Evolutionary conservation across 2,329 filamentous ascomycete species (phyloP).

Genomic region (Pezicula neosporulosa): DNA sequence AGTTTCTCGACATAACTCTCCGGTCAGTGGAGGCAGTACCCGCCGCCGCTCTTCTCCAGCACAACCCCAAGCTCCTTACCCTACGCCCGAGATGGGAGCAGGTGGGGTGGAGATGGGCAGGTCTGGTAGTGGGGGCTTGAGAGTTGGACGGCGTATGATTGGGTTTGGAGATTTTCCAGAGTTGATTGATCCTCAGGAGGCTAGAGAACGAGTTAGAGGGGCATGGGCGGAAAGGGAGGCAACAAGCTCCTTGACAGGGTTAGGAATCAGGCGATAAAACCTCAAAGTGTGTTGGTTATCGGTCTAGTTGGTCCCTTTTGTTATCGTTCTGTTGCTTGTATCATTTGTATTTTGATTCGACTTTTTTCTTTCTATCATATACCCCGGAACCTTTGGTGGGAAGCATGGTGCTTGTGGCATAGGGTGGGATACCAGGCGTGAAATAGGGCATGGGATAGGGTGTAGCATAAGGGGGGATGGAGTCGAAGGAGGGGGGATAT

Average conservation of each 20-base stretch:
- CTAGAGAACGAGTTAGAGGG: constrained; percentile 3
- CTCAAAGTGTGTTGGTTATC: neutral
- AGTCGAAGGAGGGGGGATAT: too few species aligned
- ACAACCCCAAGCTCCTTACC: constrained; percentile 2
- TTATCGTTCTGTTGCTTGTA: too few species aligned
- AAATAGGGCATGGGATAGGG: too few species aligned
- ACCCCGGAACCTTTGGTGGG: too few species aligned
- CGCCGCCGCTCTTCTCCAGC: neutral
- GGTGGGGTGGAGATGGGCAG: constrained; percentile 8
- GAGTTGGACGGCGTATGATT: constrained; percentile 13
- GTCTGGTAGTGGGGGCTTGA: constrained; percentile 12
- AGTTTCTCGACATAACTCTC: neutral
- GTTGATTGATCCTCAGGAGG: constrained; percentile 10
- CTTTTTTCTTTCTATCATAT: too few species aligned
- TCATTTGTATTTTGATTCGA: too few species aligned
- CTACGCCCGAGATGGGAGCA: neutral
- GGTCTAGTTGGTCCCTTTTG: too few species aligned
- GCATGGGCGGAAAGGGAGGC: constrained; percentile 1
- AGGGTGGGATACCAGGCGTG: too few species aligned
- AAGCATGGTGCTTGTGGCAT: too few species aligned
- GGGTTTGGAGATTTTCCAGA: constrained; percentile 23
- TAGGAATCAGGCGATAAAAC: neutral
- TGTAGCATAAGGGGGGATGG: too few species aligned
- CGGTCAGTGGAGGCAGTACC: neutral
- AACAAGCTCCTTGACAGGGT: neutral